phyloP scores from a whole-genome alignment of 106 monocot genomes.

The Chionographis japonica region DNA sequence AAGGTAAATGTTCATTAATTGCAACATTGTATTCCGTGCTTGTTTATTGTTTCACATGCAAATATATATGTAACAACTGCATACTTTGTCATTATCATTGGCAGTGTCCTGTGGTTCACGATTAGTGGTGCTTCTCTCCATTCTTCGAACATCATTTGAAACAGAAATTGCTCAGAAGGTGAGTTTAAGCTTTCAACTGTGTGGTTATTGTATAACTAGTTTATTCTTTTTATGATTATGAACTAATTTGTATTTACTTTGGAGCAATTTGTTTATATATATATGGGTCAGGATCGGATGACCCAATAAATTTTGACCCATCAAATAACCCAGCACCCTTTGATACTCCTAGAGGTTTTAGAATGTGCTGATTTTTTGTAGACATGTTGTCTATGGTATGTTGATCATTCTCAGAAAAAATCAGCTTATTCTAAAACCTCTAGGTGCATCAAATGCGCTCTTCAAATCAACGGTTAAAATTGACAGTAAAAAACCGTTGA shows the following conservation, averaged over 20 bases:
- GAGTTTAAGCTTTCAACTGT: not conserved
- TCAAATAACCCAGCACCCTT: too few species aligned
- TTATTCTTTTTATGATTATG: not conserved
- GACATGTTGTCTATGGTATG: too few species aligned
- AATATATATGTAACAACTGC: not conserved
- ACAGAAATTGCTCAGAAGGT: conserved; percentile 78
- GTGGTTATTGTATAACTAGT: not conserved
- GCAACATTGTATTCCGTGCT: not conserved
- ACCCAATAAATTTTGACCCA: too few species aligned
- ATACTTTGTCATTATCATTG: conserved; percentile 11
- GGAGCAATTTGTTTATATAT: too few species aligned
- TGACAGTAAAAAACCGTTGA: too few species aligned
- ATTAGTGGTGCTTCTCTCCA: conserved; percentile 69
- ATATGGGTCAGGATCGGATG: too few species aligned
- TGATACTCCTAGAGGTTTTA: too few species aligned
- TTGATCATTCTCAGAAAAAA: too few species aligned
- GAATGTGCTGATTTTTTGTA: too few species aligned
- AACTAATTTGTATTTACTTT: not conserved
- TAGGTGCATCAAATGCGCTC: too few species aligned
- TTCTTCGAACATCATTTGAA: conserved; percentile 64
- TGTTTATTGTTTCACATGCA: not conserved
- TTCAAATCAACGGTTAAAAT: too few species aligned
- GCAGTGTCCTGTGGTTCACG: conserved; percentile 90
- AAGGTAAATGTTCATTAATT: conserved; percentile 42
- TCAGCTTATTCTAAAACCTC: too few species aligned